These are phyloP conservation scores for Colletotrichum liaoningense DNA, from an alignment of 2,329 filamentous ascomycete species.

Conservation along the genomic window DNA sequence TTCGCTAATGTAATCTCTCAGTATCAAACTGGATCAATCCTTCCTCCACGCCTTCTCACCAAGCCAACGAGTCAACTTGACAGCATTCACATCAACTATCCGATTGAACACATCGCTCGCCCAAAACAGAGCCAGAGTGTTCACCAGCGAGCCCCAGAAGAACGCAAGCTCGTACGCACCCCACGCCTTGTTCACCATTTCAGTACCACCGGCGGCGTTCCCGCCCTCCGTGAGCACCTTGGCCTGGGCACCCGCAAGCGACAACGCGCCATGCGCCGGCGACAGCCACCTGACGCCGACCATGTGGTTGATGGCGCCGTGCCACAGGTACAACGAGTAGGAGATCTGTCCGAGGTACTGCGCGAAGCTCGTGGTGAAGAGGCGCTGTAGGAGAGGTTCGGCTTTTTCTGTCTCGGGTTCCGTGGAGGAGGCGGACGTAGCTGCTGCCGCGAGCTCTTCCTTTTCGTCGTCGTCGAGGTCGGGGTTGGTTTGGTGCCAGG, in stretches of 20 bases:
- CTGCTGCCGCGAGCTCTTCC: conserved; percentile 46
- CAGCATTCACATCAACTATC: conserved; percentile 4
- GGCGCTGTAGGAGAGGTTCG: conserved; percentile 55
- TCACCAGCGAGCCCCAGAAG: neutral
- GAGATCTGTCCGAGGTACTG: conserved; percentile 71
- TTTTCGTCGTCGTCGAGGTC: conserved; percentile 44
- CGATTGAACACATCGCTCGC: conserved; percentile 13
- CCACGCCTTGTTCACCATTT: neutral
- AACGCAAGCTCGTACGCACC: neutral
- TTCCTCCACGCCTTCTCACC: conserved; percentile 19
- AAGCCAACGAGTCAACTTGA: conserved; percentile 7
- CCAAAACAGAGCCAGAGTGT: conserved; percentile 19
- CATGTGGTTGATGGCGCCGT: conserved; percentile 65
- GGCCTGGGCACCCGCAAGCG: neutral
- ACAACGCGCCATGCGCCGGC: neutral
- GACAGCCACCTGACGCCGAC: conserved; percentile 47
- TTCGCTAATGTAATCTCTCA: no score
- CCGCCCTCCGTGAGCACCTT: neutral
- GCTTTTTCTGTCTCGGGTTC: conserved; percentile 54
- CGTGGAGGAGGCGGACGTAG: conserved; percentile 63
- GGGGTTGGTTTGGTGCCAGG: neutral
- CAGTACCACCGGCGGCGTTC: neutral
- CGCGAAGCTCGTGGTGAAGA: conserved; percentile 61
- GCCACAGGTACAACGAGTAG: conserved; percentile 71
- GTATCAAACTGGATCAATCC: neutral